Conservation (phyloP, 371 early-diverging fungal genomes). For the Funneliformis caledonium region DNA sequence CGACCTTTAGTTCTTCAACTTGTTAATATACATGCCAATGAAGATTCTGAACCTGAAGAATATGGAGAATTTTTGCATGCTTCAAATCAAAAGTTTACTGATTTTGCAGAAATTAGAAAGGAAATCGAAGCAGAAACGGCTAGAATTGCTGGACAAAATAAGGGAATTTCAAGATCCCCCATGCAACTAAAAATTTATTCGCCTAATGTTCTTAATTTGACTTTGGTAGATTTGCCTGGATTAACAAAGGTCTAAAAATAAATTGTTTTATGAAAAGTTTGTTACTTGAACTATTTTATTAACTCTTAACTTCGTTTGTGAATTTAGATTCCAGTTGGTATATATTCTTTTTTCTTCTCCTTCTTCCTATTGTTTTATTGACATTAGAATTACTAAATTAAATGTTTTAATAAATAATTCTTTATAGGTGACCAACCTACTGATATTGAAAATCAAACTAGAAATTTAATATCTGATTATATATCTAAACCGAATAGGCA, state of each 20-base stretch:
- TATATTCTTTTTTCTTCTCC: background rate
- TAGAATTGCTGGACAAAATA: slow-evolving; percentile 85
- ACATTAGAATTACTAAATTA: background rate
- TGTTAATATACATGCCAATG: slow-evolving; percentile 59
- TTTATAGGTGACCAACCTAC: slow-evolving; percentile 80
- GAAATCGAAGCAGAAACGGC: slow-evolving; percentile 93
- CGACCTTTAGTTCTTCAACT: slow-evolving; percentile 93
- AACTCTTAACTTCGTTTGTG: slow-evolving; percentile 9
- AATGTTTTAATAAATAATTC: slow-evolving; percentile 31
- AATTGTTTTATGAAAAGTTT: background rate
- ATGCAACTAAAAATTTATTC: slow-evolving; percentile 90
- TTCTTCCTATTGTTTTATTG: background rate
- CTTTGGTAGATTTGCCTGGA: slow-evolving; percentile 94
- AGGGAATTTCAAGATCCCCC: slow-evolving; percentile 84
- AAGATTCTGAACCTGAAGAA: slow-evolving; percentile 49
- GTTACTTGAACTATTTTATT: background rate
- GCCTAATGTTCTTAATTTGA: slow-evolving; percentile 86
- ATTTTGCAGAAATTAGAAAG: slow-evolving; percentile 81
- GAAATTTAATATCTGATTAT: slow-evolving; percentile 83
- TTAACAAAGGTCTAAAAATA: slow-evolving; percentile 72
- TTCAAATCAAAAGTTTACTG: slow-evolving; percentile 76
- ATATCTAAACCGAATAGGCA: slow-evolving; percentile 86
- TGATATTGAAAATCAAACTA: slow-evolving; percentile 89
- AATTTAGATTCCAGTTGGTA: slow-evolving; percentile 56
- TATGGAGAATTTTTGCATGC: slow-evolving; percentile 81